Conservation (phyloP, 495 filamentous ascomycete species). For the Wilcoxina mikolae region DNA sequence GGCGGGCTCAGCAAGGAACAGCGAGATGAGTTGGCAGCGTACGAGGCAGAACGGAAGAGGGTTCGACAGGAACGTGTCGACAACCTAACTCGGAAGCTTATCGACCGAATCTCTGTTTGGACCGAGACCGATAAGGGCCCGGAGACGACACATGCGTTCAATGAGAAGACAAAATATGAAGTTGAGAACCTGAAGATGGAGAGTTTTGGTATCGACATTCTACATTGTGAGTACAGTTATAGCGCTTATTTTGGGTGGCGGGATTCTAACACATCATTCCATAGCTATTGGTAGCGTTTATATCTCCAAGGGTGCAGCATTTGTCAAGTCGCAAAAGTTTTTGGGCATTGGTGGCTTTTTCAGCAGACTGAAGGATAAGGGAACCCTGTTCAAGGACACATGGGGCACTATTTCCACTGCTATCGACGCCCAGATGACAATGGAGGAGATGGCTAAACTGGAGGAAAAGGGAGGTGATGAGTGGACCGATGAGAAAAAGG, state of each 20-base stretch:
- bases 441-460: constrained; percentile 96
- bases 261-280: background rate
- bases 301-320: constrained; percentile 65
- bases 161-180: constrained; percentile 84
- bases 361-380: constrained; percentile 87
- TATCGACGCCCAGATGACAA: constrained; percentile 95
- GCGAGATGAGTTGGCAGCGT: constrained; percentile 70
- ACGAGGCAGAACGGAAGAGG: constrained; percentile 68
- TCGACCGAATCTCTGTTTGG: constrained; percentile 87
- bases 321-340: constrained; percentile 91
- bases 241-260: background rate
- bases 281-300: constrained; percentile 77
- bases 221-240: constrained; percentile 41
- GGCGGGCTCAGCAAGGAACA: constrained; percentile 74
- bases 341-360: constrained; percentile 93
- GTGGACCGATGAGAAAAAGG: constrained; percentile 95
- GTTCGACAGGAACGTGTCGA: constrained; percentile 85
- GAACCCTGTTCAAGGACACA: constrained; percentile 87
- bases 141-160: constrained; percentile 77
- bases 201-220: constrained; percentile 89
- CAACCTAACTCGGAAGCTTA: constrained; percentile 64
- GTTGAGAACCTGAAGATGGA: constrained; percentile 99
- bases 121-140: constrained; percentile 84
- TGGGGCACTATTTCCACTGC: constrained; percentile 95
- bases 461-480: constrained; percentile 93